Evolutionary conservation across 2,329 filamentous ascomycete genomes (phyloP).

Genomic region (Diaporthe capsici): DNA sequence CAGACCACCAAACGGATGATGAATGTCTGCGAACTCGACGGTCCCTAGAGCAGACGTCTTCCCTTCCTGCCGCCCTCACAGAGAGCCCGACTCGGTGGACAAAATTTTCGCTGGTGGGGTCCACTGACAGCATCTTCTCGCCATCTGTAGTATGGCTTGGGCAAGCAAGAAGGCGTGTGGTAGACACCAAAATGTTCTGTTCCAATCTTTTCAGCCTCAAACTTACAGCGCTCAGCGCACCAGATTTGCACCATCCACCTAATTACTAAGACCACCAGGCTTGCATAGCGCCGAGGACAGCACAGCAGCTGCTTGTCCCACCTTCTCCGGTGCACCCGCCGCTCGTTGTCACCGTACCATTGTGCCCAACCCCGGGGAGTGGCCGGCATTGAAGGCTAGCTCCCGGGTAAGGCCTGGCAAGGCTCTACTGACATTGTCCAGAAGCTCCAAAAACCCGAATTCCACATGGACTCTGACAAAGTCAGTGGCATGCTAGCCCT

Average conservation of each 20-base stretch:
- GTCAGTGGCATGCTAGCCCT: not conserved
- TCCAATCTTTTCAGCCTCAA: not conserved
- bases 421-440: constrained; percentile 14
- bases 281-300: not conserved
- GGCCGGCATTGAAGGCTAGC: constrained; percentile 21
- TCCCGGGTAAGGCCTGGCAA: constrained; percentile 15
- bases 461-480: not conserved
- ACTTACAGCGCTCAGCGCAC: not conserved
- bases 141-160: no score
- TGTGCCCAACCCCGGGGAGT: constrained; percentile 17
- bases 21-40: not conserved
- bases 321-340: constrained; percentile 5
- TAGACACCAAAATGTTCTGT: not conserved
- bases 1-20: not conserved
- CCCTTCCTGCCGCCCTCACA: not conserved
- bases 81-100: not conserved
- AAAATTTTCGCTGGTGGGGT: not conserved
- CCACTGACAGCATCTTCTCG: not conserved
- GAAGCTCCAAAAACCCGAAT: not conserved
- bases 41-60: not conserved
- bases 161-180: not conserved
- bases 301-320: not conserved
- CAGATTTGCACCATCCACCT: not conserved
- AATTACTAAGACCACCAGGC: not conserved
- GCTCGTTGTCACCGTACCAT: constrained; percentile 10